Evolutionary conservation across 768 basidiomycete genomes (phyloP).

Genomic region (Trametes maxima): DNA sequence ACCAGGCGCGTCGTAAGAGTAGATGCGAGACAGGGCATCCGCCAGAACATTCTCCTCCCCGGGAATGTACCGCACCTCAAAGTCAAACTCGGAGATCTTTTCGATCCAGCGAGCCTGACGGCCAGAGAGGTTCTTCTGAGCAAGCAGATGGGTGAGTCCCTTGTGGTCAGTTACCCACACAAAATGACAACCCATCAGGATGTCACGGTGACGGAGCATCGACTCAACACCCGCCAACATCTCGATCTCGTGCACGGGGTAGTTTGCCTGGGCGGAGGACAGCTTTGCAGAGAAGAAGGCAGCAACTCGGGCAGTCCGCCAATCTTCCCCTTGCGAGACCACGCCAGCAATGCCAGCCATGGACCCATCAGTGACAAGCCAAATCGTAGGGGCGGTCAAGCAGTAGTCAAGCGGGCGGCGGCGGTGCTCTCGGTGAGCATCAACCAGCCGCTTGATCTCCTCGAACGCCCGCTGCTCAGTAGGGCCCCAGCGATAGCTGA

Average conservation of each 20-base stretch:
- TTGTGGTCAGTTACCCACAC: slow-evolving; percentile 31
- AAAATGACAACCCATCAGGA: slow-evolving; percentile 29
- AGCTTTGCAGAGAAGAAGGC: slow-evolving; percentile 34
- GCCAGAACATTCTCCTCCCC: no score
- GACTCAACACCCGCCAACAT: slow-evolving; percentile 39
- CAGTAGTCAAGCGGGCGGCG: slow-evolving; percentile 27
- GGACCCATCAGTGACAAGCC: slow-evolving; percentile 28
- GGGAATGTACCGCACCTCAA: no score
- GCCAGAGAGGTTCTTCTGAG: slow-evolving; percentile 27
- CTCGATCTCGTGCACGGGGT: slow-evolving; percentile 43
- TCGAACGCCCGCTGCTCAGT: slow-evolving; percentile 36
- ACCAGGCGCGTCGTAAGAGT: no score
- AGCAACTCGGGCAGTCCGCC: slow-evolving; percentile 16
- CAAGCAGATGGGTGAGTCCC: slow-evolving; percentile 23
- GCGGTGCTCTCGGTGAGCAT: slow-evolving; percentile 9
- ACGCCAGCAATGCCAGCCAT: slow-evolving; percentile 20
- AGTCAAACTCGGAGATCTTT: slow-evolving; percentile 30
- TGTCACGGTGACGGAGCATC: slow-evolving; percentile 34
- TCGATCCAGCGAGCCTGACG: slow-evolving; percentile 13
- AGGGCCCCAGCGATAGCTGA: slow-evolving; percentile 25
- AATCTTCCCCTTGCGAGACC: slow-evolving; percentile 25
- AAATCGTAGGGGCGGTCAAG: slow-evolving; percentile 19
- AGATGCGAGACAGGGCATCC: no score
- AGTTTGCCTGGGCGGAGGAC: slow-evolving; percentile 30
- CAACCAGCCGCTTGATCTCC: slow-evolving; percentile 14